A percentile compares a stretch with the other conserved stretches of the same genome.
These are phyloP conservation scores for Hypoxylon cercidicola DNA, from an alignment of 495 filamentous ascomycete genomes.

Conservation along the genomic window DNA sequence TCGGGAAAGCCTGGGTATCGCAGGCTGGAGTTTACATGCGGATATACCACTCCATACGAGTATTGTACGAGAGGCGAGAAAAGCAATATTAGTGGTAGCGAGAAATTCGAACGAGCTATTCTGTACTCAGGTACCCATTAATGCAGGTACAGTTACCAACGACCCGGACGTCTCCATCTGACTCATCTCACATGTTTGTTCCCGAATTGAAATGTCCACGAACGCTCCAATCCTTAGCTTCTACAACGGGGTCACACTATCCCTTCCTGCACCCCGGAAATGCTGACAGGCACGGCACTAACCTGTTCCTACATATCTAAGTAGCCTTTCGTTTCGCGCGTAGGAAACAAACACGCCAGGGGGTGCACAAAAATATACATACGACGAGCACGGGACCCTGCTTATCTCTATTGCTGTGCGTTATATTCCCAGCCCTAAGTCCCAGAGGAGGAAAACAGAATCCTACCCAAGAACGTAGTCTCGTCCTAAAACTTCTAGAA, in stretches of 20 bases:
- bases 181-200: constrained; percentile 28
- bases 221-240: background rate
- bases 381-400: constrained; percentile 5
- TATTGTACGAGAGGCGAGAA: constrained; percentile 25
- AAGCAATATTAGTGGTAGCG: constrained; percentile 5
- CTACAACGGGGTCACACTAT: constrained; percentile 29
- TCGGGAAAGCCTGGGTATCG: constrained; percentile 10
- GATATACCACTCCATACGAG: constrained; percentile 24
- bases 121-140: constrained; percentile 11
- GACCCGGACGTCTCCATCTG: constrained; percentile 25
- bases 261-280: constrained; percentile 29
- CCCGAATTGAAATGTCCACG: constrained; percentile 8
- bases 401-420: background rate
- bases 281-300: constrained; percentile 15
- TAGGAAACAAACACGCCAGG: background rate
- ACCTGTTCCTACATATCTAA: background rate
- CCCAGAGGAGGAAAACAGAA: too few species aligned
- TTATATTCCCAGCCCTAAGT: background rate
- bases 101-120: constrained; percentile 13
- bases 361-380: constrained; percentile 3
- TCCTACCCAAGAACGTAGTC: too few species aligned
- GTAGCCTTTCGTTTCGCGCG: background rate
- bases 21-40: constrained; percentile 9
- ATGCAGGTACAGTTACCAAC: constrained; percentile 35
- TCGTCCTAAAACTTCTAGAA: too few species aligned